phyloP scores from a whole-genome alignment of 768 basidiomycete species.

The Solioccasus polychromus region DNA sequence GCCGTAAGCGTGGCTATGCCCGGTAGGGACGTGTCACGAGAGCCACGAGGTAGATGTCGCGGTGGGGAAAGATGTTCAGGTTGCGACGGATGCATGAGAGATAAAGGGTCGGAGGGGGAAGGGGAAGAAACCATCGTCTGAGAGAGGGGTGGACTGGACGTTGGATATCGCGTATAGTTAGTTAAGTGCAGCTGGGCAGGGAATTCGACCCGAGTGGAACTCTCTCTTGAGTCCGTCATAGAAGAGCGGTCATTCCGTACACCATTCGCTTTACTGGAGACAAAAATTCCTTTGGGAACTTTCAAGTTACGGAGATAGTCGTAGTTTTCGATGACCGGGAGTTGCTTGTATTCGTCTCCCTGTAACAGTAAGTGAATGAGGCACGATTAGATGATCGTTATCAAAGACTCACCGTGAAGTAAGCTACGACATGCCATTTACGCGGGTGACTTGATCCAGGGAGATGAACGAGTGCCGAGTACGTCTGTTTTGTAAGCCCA shows the following conservation, averaged over 20 bases:
- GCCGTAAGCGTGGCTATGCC: slow-evolving; percentile 19
- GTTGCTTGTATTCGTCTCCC: slow-evolving; percentile 65
- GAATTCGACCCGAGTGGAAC: slow-evolving; percentile 9
- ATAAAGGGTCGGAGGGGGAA: slow-evolving; percentile 11
- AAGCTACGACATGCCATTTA: slow-evolving; percentile 85
- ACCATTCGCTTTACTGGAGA: slow-evolving; percentile 58
- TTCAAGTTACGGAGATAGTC: slow-evolving; percentile 66
- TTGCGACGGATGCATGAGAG: slow-evolving; percentile 8
- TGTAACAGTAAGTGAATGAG: slow-evolving; percentile 25
- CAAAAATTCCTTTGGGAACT: slow-evolving; percentile 69
- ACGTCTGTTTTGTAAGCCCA: slow-evolving; percentile 85
- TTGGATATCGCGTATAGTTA: slow-evolving; percentile 12
- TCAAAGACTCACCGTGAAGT: slow-evolving; percentile 59
- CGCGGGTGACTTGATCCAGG: slow-evolving; percentile 54
- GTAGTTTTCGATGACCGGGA: slow-evolving; percentile 74
- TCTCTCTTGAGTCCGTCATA: slow-evolving; percentile 15
- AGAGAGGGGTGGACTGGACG: slow-evolving; percentile 4
- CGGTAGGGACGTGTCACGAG: slow-evolving; percentile 18
- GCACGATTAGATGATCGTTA: neutral
- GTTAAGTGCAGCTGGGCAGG: slow-evolving; percentile 6
- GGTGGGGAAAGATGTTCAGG: slow-evolving; percentile 2
- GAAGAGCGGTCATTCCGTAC: slow-evolving; percentile 25
- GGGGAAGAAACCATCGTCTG: slow-evolving; percentile 19
- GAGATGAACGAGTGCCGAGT: slow-evolving; percentile 70
- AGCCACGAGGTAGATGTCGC: no score